Evolutionary conservation across 2,329 filamentous ascomycete genomes (phyloP).

Genomic region (Leptographium flavum): DNA sequence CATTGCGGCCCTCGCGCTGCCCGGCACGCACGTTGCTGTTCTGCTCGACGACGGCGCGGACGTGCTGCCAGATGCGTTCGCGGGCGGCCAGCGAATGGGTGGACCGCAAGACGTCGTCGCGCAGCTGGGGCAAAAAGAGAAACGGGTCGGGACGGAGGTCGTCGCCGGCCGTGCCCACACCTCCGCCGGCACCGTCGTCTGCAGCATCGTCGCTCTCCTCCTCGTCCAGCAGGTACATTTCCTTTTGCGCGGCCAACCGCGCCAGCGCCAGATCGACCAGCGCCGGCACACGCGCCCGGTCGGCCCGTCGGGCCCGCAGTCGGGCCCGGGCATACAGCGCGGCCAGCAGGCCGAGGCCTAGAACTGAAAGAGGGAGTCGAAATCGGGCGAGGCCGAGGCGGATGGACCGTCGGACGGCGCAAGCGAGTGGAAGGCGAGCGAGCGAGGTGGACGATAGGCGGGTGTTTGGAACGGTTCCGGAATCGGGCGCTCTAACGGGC

Average conservation of each 20-base stretch:
- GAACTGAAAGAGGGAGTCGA: slow-evolving; percentile 67
- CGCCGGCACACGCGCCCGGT: slow-evolving; percentile 60
- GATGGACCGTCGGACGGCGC: slow-evolving; percentile 65
- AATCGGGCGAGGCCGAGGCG: slow-evolving; percentile 70
- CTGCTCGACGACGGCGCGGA: slow-evolving; percentile 73
- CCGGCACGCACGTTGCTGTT: slow-evolving; percentile 80
- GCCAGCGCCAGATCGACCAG: slow-evolving; percentile 77
- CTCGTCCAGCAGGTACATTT: slow-evolving; percentile 48
- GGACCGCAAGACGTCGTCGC: slow-evolving; percentile 77
- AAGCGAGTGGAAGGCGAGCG: slow-evolving; percentile 78
- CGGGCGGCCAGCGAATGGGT: slow-evolving; percentile 65
- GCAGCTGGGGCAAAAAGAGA: slow-evolving; percentile 74
- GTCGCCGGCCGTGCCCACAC: background rate
- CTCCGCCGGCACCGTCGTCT: slow-evolving; percentile 37
- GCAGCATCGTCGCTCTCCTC: slow-evolving; percentile 1
- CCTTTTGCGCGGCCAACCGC: slow-evolving; percentile 67
- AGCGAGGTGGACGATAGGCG: slow-evolving; percentile 74
- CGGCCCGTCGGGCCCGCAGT: slow-evolving; percentile 48
- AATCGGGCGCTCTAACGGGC: slow-evolving; percentile 57
- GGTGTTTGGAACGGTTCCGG: slow-evolving; percentile 45
- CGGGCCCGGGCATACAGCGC: slow-evolving; percentile 49
- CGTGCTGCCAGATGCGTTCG: slow-evolving; percentile 71
- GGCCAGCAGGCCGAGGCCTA: slow-evolving; percentile 35
- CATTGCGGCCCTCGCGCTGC: slow-evolving; percentile 52
- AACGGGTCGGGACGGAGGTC: slow-evolving; percentile 43